phyloP scores from a whole-genome alignment of 495 filamentous ascomycete species.

The Podospora australis region DNA sequence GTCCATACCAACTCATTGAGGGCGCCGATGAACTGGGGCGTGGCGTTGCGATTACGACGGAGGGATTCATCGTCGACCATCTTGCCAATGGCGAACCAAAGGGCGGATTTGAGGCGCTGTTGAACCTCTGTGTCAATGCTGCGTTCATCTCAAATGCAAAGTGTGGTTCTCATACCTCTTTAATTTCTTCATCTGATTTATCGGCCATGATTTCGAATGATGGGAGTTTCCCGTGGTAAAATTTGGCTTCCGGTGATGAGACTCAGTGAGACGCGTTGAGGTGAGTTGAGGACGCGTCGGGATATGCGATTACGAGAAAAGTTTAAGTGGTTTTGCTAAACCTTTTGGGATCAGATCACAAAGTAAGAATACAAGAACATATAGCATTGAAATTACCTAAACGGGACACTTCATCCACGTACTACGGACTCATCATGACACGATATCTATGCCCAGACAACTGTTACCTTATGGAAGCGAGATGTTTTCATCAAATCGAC shows the following conservation, averaged over 20 bases:
- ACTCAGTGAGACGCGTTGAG: background rate
- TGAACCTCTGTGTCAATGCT: background rate
- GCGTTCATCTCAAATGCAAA: background rate
- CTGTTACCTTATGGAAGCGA: background rate
- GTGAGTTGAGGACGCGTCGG: no score
- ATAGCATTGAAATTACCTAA: no score
- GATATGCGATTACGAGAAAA: no score
- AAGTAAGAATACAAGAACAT: no score
- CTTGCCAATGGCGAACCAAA: slow-evolving; percentile 89
- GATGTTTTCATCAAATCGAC: background rate
- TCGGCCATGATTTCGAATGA: slow-evolving; percentile 19
- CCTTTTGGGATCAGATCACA: no score
- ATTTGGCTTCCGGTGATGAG: slow-evolving; percentile 1
- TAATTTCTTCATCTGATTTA: slow-evolving; percentile 25
- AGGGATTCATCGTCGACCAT: slow-evolving; percentile 84
- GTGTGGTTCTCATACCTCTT: slow-evolving; percentile 14
- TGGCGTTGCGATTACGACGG: slow-evolving; percentile 71
- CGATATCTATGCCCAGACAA: no score
- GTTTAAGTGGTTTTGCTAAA: no score
- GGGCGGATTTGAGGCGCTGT: slow-evolving; percentile 81
- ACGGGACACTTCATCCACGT: no score
- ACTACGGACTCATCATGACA: no score
- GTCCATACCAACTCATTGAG: slow-evolving; percentile 87
- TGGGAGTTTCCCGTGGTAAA: slow-evolving; percentile 5
- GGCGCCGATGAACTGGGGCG: slow-evolving; percentile 90